Conservation (phyloP, 2,329 filamentous ascomycete genomes). For the Hymenoscyphus salicellus region DNA sequence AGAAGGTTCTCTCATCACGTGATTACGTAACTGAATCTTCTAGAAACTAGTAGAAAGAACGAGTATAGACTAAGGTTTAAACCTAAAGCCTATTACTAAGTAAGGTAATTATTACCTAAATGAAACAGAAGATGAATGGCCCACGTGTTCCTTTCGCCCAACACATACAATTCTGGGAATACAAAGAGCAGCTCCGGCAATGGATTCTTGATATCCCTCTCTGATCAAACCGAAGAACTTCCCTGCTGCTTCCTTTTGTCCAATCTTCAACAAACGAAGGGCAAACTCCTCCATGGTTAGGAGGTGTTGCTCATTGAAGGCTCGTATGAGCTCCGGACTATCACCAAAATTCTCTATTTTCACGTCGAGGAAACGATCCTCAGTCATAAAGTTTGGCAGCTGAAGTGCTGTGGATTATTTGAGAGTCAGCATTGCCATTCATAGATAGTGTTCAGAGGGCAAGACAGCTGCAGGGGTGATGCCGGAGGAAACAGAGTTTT, state of each 20-base stretch:
- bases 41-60: too few species aligned
- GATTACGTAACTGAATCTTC: too few species aligned
- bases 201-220: conserved; percentile 8
- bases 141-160: not conserved
- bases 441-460: too few species aligned
- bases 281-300: conserved; percentile 9
- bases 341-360: conserved; percentile 1
- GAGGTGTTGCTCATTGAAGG: conserved; percentile 8
- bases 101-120: too few species aligned
- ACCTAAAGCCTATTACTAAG: too few species aligned
- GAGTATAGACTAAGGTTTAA: too few species aligned
- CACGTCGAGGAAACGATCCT: not conserved
- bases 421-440: too few species aligned
- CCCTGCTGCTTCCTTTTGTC: not conserved
- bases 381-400: not conserved
- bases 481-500: too few species aligned
- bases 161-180: conserved; percentile 5
- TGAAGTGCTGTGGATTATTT: not conserved
- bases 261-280: not conserved
- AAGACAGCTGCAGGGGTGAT: too few species aligned
- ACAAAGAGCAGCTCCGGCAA: conserved; percentile 4
- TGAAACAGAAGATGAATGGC: not conserved
- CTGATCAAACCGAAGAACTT: not conserved
- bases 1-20: too few species aligned
- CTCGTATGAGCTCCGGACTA: not conserved